Evolutionary conservation across 805 yeast species (phyloP).

Genomic region (Wickerhamiella qilinensis): DNA sequence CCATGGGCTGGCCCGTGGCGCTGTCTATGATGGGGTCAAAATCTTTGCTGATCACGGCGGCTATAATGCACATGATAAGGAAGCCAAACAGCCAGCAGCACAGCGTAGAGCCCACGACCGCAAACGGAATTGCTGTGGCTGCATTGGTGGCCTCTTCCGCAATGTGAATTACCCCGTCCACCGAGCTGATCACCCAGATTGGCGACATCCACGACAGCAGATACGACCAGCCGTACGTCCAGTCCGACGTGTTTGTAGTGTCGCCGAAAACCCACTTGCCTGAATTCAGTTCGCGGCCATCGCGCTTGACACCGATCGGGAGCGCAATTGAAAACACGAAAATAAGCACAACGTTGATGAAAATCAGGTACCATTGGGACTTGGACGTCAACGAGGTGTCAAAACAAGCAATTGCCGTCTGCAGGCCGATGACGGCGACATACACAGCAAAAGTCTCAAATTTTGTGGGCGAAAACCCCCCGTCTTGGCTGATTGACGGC

Average conservation of each 20-base stretch:
- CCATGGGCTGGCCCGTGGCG: slow-evolving; percentile 43
- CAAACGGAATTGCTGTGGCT: slow-evolving; percentile 43
- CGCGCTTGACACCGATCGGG: slow-evolving; percentile 31
- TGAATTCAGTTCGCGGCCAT: slow-evolving; percentile 25
- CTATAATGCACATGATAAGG: slow-evolving; percentile 33
- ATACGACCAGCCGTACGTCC: slow-evolving; percentile 43
- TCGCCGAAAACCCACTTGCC: slow-evolving; percentile 39
- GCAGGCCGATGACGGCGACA: slow-evolving; percentile 40
- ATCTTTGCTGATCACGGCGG: slow-evolving; percentile 34
- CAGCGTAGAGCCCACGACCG: slow-evolving; percentile 40
- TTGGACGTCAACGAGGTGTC: slow-evolving; percentile 40
- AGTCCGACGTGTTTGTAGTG: slow-evolving; percentile 39
- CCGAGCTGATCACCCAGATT: slow-evolving; percentile 42
- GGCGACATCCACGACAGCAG: slow-evolving; percentile 28
- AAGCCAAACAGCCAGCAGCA: slow-evolving; percentile 43
- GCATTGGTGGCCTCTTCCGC: slow-evolving; percentile 57
- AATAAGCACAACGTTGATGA: slow-evolving; percentile 34
- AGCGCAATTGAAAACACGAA: slow-evolving; percentile 41
- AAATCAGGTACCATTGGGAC: slow-evolving; percentile 41
- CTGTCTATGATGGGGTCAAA: slow-evolving; percentile 27
- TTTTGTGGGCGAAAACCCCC: slow-evolving; percentile 35
- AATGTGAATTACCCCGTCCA: slow-evolving; percentile 52
- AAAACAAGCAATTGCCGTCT: slow-evolving; percentile 36
- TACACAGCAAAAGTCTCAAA: slow-evolving; percentile 47
- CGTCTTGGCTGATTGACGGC: slow-evolving; percentile 40